Percentiles rank a stretch among this genome's conserved stretches.
Conservation (phyloP, 202 grass and related monocot species). For the Cymbopogon flexuosus region DNA sequence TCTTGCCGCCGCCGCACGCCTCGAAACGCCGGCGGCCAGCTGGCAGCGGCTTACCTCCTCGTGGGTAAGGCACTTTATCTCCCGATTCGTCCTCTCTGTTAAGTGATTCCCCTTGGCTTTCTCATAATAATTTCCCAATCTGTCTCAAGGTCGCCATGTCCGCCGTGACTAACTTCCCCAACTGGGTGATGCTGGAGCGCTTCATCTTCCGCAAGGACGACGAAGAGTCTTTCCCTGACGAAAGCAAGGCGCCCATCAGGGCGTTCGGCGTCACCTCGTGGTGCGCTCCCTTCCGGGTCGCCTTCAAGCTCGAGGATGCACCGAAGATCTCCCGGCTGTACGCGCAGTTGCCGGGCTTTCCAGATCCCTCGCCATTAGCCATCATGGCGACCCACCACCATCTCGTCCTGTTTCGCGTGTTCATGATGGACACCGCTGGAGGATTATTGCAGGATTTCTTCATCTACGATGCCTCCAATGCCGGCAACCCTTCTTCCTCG, state of each 20-base stretch:
- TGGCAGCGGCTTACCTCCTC: too few relatives aligned
- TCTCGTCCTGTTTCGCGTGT: neutral
- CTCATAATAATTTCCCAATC: neutral
- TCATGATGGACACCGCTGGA: neutral
- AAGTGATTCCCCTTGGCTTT: too few relatives aligned
- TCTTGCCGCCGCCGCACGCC: too few relatives aligned
- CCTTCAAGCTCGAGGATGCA: neutral
- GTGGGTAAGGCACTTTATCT: too few relatives aligned
- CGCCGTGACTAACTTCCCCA: neutral
- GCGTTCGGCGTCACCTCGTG: neutral
- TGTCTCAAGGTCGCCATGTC: neutral
- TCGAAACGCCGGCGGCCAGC: too few relatives aligned
- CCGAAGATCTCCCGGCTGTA: neutral
- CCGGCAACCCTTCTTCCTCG: neutral
- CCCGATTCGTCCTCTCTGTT: too few relatives aligned
- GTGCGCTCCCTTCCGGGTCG: neutral
- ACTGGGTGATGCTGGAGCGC: neutral
- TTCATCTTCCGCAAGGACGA: conserved; percentile 7
- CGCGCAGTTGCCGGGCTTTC: neutral
- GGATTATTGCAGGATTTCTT: neutral
- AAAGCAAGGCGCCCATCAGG: neutral
- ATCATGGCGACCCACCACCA: neutral
- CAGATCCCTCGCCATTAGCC: neutral
- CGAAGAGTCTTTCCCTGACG: neutral
- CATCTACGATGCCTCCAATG: neutral